phyloP scores from a whole-genome alignment of 495 filamentous ascomycete genomes.

The Cairneyella variabilis region DNA sequence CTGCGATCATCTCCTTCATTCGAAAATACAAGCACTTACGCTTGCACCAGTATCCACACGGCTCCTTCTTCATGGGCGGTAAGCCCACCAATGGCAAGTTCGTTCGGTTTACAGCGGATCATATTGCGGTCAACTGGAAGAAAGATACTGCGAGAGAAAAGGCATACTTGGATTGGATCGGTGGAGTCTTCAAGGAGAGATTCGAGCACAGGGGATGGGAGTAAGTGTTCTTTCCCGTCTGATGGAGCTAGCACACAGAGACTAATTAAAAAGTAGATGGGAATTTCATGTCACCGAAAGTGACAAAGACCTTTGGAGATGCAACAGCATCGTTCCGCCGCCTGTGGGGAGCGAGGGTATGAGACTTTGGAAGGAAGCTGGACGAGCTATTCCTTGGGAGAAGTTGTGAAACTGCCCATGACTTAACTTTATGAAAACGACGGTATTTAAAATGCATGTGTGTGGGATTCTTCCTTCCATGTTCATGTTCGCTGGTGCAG shows the following conservation, averaged over 20 bases:
- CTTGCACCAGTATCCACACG: slow-evolving; percentile 12
- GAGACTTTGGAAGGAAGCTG: slow-evolving; percentile 13
- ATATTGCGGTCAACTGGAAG: slow-evolving; percentile 20
- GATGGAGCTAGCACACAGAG: background rate
- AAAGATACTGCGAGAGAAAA: slow-evolving; percentile 1
- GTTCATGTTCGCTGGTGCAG: no score
- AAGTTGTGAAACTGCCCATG: background rate
- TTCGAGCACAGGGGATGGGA: slow-evolving; percentile 19
- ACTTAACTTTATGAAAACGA: background rate
- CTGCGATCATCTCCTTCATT: background rate
- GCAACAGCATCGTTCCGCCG: slow-evolving; percentile 15
- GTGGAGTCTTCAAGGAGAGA: slow-evolving; percentile 10
- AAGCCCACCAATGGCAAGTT: slow-evolving; percentile 15
- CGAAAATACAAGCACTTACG: no score
- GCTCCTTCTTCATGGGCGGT: slow-evolving; percentile 13
- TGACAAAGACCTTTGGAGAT: slow-evolving; percentile 12
- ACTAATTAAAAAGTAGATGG: slow-evolving; percentile 5
- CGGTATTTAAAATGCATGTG: no score
- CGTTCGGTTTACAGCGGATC: slow-evolving; percentile 16
- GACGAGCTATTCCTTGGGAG: slow-evolving; percentile 15
- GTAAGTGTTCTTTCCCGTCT: slow-evolving; percentile 6
- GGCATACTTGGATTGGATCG: slow-evolving; percentile 11
- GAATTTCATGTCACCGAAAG: slow-evolving; percentile 16
- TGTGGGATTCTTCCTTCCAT: no score
- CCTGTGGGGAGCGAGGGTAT: slow-evolving; percentile 10